Percentiles rank a stretch among this genome's conserved stretches.
Evolutionary conservation across 148 eudicot genomes (phyloP).

Genomic region (Rhododendron kiyosumense): DNA sequence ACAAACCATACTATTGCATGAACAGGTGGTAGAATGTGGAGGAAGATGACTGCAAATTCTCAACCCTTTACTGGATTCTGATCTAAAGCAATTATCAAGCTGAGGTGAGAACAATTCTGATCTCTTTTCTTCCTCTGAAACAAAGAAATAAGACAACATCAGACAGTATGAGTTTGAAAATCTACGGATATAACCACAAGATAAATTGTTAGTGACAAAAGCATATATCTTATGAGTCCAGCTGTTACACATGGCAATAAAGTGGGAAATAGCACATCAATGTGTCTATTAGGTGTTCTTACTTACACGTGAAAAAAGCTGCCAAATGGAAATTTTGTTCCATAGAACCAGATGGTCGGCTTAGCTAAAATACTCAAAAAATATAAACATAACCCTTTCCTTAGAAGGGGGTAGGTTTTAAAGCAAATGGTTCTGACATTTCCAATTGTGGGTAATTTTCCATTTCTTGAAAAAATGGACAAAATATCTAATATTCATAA

Average conservation of each 20-base stretch:
- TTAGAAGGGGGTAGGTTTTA: background rate
- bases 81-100: conserved; percentile 18
- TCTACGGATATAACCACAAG: background rate
- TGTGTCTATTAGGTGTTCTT: background rate
- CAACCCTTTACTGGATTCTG: conserved; percentile 12
- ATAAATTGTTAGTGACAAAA: background rate
- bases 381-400: background rate
- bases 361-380: background rate
- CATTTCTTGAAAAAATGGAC: background rate
- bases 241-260: background rate
- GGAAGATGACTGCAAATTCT: conserved; percentile 6
- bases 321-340: background rate
- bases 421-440: background rate
- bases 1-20: conserved; percentile 4
- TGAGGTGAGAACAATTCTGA: conserved; percentile 40
- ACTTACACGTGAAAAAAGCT: background rate
- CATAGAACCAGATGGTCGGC: background rate
- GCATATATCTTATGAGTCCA: background rate
- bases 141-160: conserved; percentile 4
- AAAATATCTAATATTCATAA: background rate
- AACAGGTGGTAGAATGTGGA: conserved; percentile 11
- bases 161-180: background rate
- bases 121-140: conserved; percentile 51
- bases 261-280: background rate
- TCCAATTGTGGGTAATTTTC: background rate